Base-by-base conservation (phyloP, 2,329 filamentous ascomycete genomes). In the Capronia americana region DNA sequence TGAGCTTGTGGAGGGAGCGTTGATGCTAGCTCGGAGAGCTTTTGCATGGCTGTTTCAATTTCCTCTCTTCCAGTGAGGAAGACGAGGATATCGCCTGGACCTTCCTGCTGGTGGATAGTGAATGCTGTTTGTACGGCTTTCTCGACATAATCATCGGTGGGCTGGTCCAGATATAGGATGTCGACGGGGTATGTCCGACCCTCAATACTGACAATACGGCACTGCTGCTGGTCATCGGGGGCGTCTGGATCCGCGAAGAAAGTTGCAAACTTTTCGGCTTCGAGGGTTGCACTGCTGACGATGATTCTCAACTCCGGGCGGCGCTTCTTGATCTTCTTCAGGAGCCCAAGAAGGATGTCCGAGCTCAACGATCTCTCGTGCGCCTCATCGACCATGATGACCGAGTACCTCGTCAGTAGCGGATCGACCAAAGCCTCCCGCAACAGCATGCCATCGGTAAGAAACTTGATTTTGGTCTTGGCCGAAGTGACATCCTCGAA, bases 301-400 rank as follows among this genome's bases (percentile, higher is more conserved):
- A 99, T 89, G 69, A 98, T 90, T 23, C 93, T 88, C 60, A 98
- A 79, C 65, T 97, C 93, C 7, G 90, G 86, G 51, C 95, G 85
- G 74, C 88, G 90, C 77, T 87, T 92, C 62, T 88, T 82, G 58
- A 99, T 94, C 77, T 98, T 98, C 77, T 96, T 97, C 46, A 99
- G 79, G 14, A 98, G 82, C 0, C 95, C 94, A 3, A 99, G 85
- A 7, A 98, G 83, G 12, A 99, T 87, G 75, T 99, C 95, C 0
- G 93, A 96, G 77, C 92, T 96, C 66, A 98, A 86, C 57, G 93
- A 97, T 61, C 95, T 86, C 79, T 98, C 94, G 76, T 99, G 95
- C 6, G 94, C 95, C 79, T 98, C 94, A 75, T 99, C 95, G 7
- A 99, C 91, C 92, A 99, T 97, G 73, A 99, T 92, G 53, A 97